Base-by-base conservation (phyloP, 106 monocot genomes). In the Apostasia shenzhenica region DNA sequence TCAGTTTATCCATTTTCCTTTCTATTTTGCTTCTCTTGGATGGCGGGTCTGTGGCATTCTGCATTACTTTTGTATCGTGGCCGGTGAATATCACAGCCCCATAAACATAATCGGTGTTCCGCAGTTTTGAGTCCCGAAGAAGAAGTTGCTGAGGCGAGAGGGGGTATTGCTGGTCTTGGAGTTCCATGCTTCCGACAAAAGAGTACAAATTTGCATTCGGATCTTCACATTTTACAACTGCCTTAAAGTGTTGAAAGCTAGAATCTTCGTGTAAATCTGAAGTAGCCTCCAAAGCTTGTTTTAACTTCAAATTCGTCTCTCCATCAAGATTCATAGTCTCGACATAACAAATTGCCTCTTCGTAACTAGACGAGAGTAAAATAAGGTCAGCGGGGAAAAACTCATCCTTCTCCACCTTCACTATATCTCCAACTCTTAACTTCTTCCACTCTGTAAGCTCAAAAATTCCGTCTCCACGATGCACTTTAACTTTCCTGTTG, bases 261-360 rank as follows among this genome's bases (percentile, higher is more conserved):
- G 70, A 77, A 70, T 91, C 88, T 14, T 79, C 81, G 56, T 83
- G 82, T 68, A 94, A 80, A 78, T 48, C 57, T 7, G 82, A 88
- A 70, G 91, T 91, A 11, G 77, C 77, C 48, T 94, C 94, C 51
- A 88, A 48, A 8, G 90, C 66, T 71, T 91, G 94, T 66, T 91
- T 94, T 57, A 94, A 14, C 66, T 94, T 94, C 74, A 94, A 74
- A 73, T 94, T 94, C 14, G 94, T 94, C 66, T 94, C 94, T 55
- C 94, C 90, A 55, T 94, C 94, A 39, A 94, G 83, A 61, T 94
- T 94, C 83, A 80, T 94, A n/a, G 94, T 94, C 67, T 94, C 94
- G 26, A 94, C 94, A 77, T 94, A 94, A 47, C 94, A 94, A 0
- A 94, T 88, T 48, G 81, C 90, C 59, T 94, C 87, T 1, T 91